Evolutionary conservation across 257 asterid species (phyloP).

Genomic region (Eustoma russellianum): DNA sequence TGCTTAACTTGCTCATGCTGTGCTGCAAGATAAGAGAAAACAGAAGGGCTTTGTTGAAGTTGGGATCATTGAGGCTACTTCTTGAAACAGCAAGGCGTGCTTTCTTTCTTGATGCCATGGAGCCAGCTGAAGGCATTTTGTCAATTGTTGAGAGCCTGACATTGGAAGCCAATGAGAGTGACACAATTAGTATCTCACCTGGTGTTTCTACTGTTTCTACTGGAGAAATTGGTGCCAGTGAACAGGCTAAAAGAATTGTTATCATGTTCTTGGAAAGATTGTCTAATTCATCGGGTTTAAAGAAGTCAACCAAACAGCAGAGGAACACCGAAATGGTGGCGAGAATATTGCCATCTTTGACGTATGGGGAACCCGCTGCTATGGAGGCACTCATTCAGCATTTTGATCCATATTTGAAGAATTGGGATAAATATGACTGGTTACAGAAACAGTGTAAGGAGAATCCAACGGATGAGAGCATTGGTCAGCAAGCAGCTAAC

Average conservation of each 20-base stretch:
- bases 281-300: constrained; percentile 87
- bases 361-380: constrained; percentile 97
- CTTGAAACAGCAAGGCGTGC: constrained; percentile 99
- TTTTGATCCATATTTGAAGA: constrained; percentile 79
- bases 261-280: constrained; percentile 92
- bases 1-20: constrained; percentile 87
- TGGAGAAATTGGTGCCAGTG: constrained; percentile 86
- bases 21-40: constrained; percentile 95
- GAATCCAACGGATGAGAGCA: constrained; percentile 65
- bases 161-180: constrained; percentile 93
- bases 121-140: constrained; percentile 97
- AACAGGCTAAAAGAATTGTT: constrained; percentile 96
- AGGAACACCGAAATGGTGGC: constrained; percentile 99
- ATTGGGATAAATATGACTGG: constrained; percentile 78
- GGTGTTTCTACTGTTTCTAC: constrained; percentile 63
- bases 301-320: constrained; percentile 87
- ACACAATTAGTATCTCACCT: constrained; percentile 63
- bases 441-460: constrained; percentile 64
- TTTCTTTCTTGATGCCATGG: constrained; percentile 95
- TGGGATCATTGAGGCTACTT: constrained; percentile 82
- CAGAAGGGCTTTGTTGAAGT: constrained; percentile 65
- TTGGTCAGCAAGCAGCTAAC: constrained; percentile 61
- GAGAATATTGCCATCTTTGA: constrained; percentile 90
- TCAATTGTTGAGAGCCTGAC: constrained; percentile 91
- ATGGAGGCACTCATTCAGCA: constrained; percentile 97